Conservation (phyloP, 768 basidiomycete species). For the Xerocomellus intermedius region DNA sequence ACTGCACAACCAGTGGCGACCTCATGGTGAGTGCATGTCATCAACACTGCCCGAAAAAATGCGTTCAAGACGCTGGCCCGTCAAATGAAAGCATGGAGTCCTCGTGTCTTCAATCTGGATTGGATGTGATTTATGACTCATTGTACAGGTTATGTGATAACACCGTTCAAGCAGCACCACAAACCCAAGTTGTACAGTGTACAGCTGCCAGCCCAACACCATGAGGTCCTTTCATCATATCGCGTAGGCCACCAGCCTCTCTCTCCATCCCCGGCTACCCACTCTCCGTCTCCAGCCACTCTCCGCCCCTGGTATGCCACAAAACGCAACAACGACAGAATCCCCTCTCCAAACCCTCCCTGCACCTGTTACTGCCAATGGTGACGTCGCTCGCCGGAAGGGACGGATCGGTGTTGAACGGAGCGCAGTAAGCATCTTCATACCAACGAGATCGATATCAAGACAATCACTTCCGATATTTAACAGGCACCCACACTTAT, state of each 20-base stretch:
- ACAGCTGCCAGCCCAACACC: neutral
- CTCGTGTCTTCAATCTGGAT: neutral
- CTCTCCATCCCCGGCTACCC: too few relatives aligned
- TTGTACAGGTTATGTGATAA: too few relatives aligned
- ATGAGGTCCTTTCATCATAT: neutral
- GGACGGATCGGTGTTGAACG: neutral
- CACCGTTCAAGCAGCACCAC: too few relatives aligned
- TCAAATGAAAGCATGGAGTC: neutral
- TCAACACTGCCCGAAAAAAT: neutral
- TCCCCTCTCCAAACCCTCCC: neutral
- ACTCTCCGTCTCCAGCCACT: neutral
- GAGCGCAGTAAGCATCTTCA: neutral
- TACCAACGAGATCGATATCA: too few relatives aligned
- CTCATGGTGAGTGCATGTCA: neutral
- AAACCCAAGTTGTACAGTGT: too few relatives aligned
- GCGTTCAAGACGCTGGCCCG: too few relatives aligned
- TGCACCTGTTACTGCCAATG: neutral
- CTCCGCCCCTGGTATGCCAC: neutral
- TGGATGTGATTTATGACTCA: too few relatives aligned
- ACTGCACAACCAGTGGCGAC: too few relatives aligned
- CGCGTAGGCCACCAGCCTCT: neutral
- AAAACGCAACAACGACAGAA: neutral
- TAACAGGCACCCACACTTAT: neutral
- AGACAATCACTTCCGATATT: neutral
- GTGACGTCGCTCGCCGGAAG: neutral